Conservation (phyloP, 2,329 filamentous ascomycete genomes). For the Ophiostoma montium region DNA sequence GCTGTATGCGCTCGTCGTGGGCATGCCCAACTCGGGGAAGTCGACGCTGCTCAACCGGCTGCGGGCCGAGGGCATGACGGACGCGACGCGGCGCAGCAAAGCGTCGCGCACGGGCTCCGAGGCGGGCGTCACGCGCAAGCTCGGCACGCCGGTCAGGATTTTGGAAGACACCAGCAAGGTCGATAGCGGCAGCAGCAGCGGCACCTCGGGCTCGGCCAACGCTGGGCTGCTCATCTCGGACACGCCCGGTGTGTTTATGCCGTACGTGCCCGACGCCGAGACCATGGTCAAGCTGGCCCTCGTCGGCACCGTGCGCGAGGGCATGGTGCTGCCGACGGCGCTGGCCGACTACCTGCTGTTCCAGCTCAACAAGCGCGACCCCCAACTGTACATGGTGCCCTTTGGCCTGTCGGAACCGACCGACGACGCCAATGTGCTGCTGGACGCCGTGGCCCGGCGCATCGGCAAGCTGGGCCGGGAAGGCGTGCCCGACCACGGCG, state of each 20-base stretch:
- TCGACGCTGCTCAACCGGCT: conserved; percentile 85
- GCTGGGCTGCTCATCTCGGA: conserved; percentile 73
- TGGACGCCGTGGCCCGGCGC: conserved; percentile 55
- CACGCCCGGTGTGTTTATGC: conserved; percentile 89
- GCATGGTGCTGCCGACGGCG: conserved; percentile 61
- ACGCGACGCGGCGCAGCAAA: conserved; percentile 35
- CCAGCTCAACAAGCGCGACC: conserved; percentile 57
- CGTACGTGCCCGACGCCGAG: conserved; percentile 72
- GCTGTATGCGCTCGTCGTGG: conserved; percentile 75
- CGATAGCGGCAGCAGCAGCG: conserved; percentile 3
- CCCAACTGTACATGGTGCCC: conserved; percentile 38
- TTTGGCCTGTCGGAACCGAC: conserved; percentile 52
- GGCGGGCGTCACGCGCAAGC: conserved; percentile 78
- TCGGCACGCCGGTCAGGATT: conserved; percentile 73
- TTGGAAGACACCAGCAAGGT: conserved; percentile 20
- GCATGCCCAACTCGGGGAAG: conserved; percentile 97
- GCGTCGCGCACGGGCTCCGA: conserved; percentile 73
- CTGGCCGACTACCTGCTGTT: conserved; percentile 85
- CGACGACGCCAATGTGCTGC: conserved; percentile 64
- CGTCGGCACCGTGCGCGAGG: conserved; percentile 81
- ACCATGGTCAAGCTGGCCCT: conserved; percentile 93
- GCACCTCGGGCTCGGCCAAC: conserved; percentile 23
- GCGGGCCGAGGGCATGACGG: conserved; percentile 48
- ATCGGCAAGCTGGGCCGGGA: conserved; percentile 66
- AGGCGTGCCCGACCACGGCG: conserved; percentile 54